phyloP scores from a whole-genome alignment of 1,139 yeast genomes.

The Candida glucosophila region DNA sequence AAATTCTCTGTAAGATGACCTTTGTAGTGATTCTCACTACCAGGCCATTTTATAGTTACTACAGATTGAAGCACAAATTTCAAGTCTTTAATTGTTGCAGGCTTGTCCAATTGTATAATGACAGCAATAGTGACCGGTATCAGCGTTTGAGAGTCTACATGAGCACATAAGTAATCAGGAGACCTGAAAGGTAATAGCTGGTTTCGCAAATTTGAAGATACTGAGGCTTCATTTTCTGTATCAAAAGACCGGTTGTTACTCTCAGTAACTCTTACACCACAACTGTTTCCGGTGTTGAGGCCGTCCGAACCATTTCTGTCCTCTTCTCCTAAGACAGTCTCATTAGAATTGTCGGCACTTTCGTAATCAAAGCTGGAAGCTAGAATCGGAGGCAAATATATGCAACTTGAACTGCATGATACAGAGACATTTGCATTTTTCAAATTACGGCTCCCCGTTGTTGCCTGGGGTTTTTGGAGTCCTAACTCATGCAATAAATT shows the following conservation, averaged over 20 bases:
- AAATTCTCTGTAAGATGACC: conserved; percentile 36
- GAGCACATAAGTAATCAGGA: conserved; percentile 33
- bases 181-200: conserved; percentile 16
- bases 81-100: conserved; percentile 20
- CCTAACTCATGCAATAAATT: conserved; percentile 30
- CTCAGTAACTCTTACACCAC: too few relatives aligned
- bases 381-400: conserved; percentile 34
- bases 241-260: too few relatives aligned
- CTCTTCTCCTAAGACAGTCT: conserved; percentile 13
- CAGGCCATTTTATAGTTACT: conserved; percentile 43
- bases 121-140: conserved; percentile 42
- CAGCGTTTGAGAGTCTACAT: conserved; percentile 32
- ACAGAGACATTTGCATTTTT: conserved; percentile 26
- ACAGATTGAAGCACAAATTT: conserved; percentile 25
- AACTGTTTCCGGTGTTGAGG: conserved; percentile 25
- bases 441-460: conserved; percentile 15
- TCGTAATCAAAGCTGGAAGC: conserved; percentile 38
- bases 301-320: too few relatives aligned
- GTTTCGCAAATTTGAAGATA: conserved; percentile 5
- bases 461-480: conserved; percentile 24
- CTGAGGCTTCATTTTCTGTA: too few relatives aligned
- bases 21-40: conserved; percentile 43
- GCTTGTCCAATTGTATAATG: conserved; percentile 30
- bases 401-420: conserved; percentile 34
- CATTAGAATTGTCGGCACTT: conserved; percentile 39